phyloP scores from a whole-genome alignment of 1,139 yeast species.

The Yamadazyma sp. region DNA sequence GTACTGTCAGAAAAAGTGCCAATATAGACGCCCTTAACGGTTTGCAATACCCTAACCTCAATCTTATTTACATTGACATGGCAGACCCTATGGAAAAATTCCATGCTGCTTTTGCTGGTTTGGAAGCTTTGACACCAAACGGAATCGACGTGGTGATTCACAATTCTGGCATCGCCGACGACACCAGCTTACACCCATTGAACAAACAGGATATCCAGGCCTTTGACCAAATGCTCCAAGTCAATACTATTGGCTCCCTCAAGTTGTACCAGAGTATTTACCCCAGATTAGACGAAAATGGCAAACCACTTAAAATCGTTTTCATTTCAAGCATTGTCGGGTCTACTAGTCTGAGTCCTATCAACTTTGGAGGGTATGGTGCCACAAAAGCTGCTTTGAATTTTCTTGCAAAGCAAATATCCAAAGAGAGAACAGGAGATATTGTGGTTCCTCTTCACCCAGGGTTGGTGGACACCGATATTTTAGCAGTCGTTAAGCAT shows the following conservation, averaged over 20 bases:
- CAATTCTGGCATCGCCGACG: constrained; percentile 4
- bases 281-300: constrained; percentile 19
- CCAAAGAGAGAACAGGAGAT: constrained; percentile 20
- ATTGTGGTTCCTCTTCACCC: constrained; percentile 50
- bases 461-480: constrained; percentile 9
- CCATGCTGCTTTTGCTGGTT: constrained; percentile 5
- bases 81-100: background rate
- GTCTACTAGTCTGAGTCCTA: constrained; percentile 14
- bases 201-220: background rate
- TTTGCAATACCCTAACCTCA: constrained; percentile 5
- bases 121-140: constrained; percentile 3
- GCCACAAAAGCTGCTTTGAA: constrained; percentile 5
- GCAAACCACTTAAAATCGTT: constrained; percentile 20
- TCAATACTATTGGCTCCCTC: constrained; percentile 33
- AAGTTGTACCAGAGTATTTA: constrained; percentile 24
- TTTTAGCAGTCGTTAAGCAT: background rate
- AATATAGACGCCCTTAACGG: constrained; percentile 1
- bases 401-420: constrained; percentile 4
- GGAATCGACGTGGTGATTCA: constrained; percentile 8
- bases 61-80: constrained; percentile 4
- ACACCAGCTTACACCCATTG: background rate
- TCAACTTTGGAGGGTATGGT: constrained; percentile 4
- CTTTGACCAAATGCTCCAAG: constrained; percentile 21
- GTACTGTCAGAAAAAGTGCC: constrained; percentile 7
- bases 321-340: constrained; percentile 26